Base-by-base conservation (phyloP, 768 basidiomycete species). In the Leccinum arenicola region DNA sequence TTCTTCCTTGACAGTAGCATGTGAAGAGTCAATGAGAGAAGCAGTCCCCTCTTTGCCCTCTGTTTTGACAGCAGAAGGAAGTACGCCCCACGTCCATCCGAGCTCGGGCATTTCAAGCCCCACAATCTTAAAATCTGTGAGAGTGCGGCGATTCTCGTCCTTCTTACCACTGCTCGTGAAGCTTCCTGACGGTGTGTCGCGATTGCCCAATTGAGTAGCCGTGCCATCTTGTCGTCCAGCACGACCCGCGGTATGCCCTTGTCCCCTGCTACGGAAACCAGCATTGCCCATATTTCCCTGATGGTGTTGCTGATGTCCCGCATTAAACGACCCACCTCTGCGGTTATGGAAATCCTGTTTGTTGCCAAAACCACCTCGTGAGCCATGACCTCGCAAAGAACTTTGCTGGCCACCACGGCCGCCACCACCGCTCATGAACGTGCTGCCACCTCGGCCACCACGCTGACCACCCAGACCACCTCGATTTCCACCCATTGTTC, bases 121-220 rank as follows among this genome's bases (percentile, higher is more conserved):
- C 69, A 95, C 80, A 71, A 99, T 94, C 77, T 96, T 93, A 84
- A 99, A 99, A 77, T 98, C 96, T 38, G 95, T 98, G 66, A 99
- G 86, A 31, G 95, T 97, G 67, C 93, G 85, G 69, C 88, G 84
- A 71, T 89, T 89, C 74, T 93, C 91, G 70, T 92, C 90, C 75
- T 88, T 89, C 82, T 91, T 91, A 81, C 87, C 85, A 69, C 75
- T 70, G 51, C 74, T 74, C 67, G 79, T 74, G 64, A 73, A 80
- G 52, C 80, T 77, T 55, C 76, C 72, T 64, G 76, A 67, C 19
- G 77, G 64, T 45, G 79, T 78, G 70, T 89, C 86, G 70, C 83
- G 79, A 50, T 78, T 69, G 58, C 76, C 76, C 69, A 80, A 76
- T n/a, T 69, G 68, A 50, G 62, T 54, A 64, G 43, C 60, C 36